phyloP scores from a whole-genome alignment of 1,139 yeast genomes.

The Geotrichum restrictum region DNA sequence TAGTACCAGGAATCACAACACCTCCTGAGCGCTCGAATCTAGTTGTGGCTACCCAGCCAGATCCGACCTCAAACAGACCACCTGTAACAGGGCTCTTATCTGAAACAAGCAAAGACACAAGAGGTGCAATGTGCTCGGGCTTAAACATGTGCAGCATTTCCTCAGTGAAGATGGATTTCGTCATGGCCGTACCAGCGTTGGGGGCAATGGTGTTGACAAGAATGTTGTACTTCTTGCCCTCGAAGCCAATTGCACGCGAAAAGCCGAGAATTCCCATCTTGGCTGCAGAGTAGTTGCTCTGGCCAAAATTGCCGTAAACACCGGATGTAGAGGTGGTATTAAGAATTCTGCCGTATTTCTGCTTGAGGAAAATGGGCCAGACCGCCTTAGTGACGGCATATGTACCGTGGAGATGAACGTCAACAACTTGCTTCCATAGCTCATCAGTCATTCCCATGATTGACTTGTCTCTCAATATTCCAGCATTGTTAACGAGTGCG shows the following conservation, averaged over 20 bases:
- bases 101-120: slow-evolving; percentile 70
- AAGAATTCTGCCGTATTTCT: slow-evolving; percentile 75
- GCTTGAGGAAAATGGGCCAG: slow-evolving; percentile 82
- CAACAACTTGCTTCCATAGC: slow-evolving; percentile 78
- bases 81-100: slow-evolving; percentile 70
- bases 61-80: slow-evolving; percentile 68
- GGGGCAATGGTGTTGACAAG: slow-evolving; percentile 86
- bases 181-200: slow-evolving; percentile 97
- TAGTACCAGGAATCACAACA: slow-evolving; percentile 54
- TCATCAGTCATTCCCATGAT: slow-evolving; percentile 77
- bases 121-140: slow-evolving; percentile 88
- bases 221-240: slow-evolving; percentile 77
- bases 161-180: slow-evolving; percentile 75
- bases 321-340: slow-evolving; percentile 95
- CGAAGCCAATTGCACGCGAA: slow-evolving; percentile 80
- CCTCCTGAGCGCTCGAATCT: slow-evolving; percentile 95
- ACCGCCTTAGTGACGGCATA: slow-evolving; percentile 82
- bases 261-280: slow-evolving; percentile 86
- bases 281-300: slow-evolving; percentile 92
- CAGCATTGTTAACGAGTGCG: slow-evolving; percentile 87
- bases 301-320: slow-evolving; percentile 96
- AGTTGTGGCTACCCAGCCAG: slow-evolving; percentile 93
- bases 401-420: slow-evolving; percentile 81
- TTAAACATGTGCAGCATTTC: slow-evolving; percentile 78
- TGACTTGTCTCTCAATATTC: slow-evolving; percentile 86